phyloP scores from a whole-genome alignment of 2,329 filamentous ascomycete genomes.

The Hymenoscyphus fraxineus region DNA sequence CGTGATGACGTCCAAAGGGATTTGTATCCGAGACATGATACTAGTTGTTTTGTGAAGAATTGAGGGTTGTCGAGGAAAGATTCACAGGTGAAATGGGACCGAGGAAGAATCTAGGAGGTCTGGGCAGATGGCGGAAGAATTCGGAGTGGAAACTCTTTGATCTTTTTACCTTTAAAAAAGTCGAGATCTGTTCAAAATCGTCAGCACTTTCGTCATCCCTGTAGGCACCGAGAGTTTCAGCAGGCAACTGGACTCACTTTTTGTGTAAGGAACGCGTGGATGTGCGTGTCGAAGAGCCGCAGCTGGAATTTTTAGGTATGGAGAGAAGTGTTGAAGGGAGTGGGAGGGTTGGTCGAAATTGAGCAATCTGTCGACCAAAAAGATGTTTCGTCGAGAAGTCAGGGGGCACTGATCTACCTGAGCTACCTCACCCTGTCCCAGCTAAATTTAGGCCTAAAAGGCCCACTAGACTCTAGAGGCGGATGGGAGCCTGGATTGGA shows the following conservation, averaged over 20 bases:
- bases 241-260: conserved; percentile 8
- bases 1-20: conserved; percentile 86
- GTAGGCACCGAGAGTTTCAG: conserved; percentile 13
- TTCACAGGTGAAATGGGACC: neutral
- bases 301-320: neutral
- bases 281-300: neutral
- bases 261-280: conserved; percentile 2
- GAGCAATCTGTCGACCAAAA: conserved; percentile 1
- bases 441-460: neutral
- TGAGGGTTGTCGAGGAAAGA: neutral
- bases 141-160: neutral
- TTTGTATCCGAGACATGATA: conserved; percentile 81
- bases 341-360: neutral
- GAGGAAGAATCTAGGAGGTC: neutral
- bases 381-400: conserved; percentile 3
- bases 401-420: conserved; percentile 19
- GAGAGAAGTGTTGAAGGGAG: neutral
- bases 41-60: neutral
- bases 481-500: conserved; percentile 13
- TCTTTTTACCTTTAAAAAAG: conserved; percentile 17
- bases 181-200: conserved; percentile 29
- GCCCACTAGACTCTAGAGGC: neutral
- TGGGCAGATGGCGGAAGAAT: conserved; percentile 2
- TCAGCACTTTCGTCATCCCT: conserved; percentile 22
- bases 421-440: conserved; percentile 10